Conservation (phyloP, 2,329 filamentous ascomycete species). For the Aureobasidium sp. region DNA sequence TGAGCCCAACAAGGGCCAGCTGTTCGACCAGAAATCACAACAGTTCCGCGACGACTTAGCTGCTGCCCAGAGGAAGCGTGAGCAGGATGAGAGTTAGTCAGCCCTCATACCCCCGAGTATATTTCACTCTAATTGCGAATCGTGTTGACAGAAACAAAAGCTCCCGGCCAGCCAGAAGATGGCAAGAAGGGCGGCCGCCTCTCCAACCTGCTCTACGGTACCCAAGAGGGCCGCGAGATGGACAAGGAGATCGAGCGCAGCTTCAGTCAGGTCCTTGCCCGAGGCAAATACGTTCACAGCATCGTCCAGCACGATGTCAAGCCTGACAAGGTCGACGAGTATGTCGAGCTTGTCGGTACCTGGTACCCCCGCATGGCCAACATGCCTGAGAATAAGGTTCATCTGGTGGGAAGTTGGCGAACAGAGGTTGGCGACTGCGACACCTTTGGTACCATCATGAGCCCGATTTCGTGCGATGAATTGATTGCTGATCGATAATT, state of each 20-base stretch:
- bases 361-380: slow-evolving; percentile 91
- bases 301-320: slow-evolving; percentile 96
- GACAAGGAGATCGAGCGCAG: slow-evolving; percentile 93
- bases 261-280: slow-evolving; percentile 88
- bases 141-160: slow-evolving; percentile 5
- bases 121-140: slow-evolving; percentile 21
- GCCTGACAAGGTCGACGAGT: slow-evolving; percentile 92
- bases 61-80: slow-evolving; percentile 65
- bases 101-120: slow-evolving; percentile 26
- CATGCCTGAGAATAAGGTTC: slow-evolving; percentile 81
- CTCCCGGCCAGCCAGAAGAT: slow-evolving; percentile 35
- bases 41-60: slow-evolving; percentile 76
- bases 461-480: no score
- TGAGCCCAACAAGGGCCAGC: slow-evolving; percentile 59
- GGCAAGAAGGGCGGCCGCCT: slow-evolving; percentile 59
- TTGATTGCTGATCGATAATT: background rate
- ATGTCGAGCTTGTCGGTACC: slow-evolving; percentile 75
- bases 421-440: slow-evolving; percentile 97
- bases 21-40: slow-evolving; percentile 77
- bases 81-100: slow-evolving; percentile 77
- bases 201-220: slow-evolving; percentile 90
- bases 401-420: slow-evolving; percentile 95
- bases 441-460: slow-evolving; percentile 68
- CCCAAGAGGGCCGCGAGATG: slow-evolving; percentile 86
- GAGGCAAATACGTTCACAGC: slow-evolving; percentile 97